Evolutionary conservation across 2,329 filamentous ascomycete species (phyloP).

Genomic region (Emmonsiellopsis sp.): DNA sequence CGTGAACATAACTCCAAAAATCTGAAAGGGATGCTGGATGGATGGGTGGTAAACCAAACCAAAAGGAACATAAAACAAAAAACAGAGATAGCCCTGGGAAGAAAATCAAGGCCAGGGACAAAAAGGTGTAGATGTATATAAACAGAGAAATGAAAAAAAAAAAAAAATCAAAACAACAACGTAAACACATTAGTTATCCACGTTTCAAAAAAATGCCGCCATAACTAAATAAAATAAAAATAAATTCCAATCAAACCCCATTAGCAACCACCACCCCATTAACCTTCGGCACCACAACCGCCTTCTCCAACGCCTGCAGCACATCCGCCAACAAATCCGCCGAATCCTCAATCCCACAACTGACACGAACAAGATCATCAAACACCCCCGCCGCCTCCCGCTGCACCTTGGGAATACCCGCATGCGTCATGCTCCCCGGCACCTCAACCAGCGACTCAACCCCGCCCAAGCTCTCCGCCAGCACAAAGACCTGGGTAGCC

Average conservation of each 20-base stretch:
- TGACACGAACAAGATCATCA: slow-evolving; percentile 86
- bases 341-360: slow-evolving; percentile 88
- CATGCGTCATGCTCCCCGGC: slow-evolving; percentile 93
- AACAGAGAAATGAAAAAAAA: not conserved
- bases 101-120: no score
- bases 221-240: not conserved
- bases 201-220: not conserved
- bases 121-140: no score
- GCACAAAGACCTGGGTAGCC: slow-evolving; percentile 76
- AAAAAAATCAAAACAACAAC: not conserved
- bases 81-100: no score
- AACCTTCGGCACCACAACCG: slow-evolving; percentile 48
- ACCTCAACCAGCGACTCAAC: slow-evolving; percentile 89
- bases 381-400: slow-evolving; percentile 88
- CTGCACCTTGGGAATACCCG: slow-evolving; percentile 83
- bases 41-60: no score
- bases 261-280: slow-evolving; percentile 27
- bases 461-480: slow-evolving; percentile 86
- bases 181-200: not conserved
- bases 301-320: slow-evolving; percentile 70
- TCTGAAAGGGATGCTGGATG: no score
- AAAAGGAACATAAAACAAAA: no score
- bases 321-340: slow-evolving; percentile 77
- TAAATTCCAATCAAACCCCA: not conserved
- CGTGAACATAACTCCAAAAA: no score